Evolutionary conservation across 345 rosid genomes (phyloP).

Genomic region (Acer saccharum): DNA sequence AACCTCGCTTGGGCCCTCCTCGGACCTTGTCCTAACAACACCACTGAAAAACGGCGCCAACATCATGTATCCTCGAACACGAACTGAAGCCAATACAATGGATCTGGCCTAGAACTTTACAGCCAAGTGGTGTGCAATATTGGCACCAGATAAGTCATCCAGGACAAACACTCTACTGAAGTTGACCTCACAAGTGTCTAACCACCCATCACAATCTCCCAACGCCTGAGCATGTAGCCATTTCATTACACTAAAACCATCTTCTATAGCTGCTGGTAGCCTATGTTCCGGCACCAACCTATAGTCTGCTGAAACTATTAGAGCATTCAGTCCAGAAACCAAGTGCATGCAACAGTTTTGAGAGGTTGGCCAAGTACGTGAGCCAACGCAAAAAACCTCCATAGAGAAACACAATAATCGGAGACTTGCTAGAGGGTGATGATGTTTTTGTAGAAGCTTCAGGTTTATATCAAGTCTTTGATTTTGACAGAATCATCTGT

Average conservation of each 20-base stretch:
- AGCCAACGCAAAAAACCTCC: too few relatives aligned
- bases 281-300: constrained; percentile 25
- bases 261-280: background rate
- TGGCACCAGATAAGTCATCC: constrained; percentile 53
- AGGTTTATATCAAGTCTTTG: too few relatives aligned
- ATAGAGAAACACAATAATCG: too few relatives aligned
- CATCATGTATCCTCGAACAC: constrained; percentile 46
- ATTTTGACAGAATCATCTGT: too few relatives aligned
- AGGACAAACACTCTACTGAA: constrained; percentile 35
- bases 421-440: too few relatives aligned
- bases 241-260: too few relatives aligned
- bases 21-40: constrained; percentile 42
- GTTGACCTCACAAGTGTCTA: constrained; percentile 24
- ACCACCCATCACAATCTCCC: constrained; percentile 22
- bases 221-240: constrained; percentile 19
- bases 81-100: constrained; percentile 30
- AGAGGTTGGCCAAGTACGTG: constrained; percentile 3
- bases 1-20: constrained; percentile 46
- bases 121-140: constrained; percentile 51
- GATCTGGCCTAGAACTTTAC: constrained; percentile 30
- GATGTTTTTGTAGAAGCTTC: too few relatives aligned
- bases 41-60: constrained; percentile 54
- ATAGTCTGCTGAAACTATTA: constrained; percentile 42
- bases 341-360: constrained; percentile 45
- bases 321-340: constrained; percentile 34